Conservation (phyloP, 176 grass and related monocot species). For the Puya raimondii region DNA sequence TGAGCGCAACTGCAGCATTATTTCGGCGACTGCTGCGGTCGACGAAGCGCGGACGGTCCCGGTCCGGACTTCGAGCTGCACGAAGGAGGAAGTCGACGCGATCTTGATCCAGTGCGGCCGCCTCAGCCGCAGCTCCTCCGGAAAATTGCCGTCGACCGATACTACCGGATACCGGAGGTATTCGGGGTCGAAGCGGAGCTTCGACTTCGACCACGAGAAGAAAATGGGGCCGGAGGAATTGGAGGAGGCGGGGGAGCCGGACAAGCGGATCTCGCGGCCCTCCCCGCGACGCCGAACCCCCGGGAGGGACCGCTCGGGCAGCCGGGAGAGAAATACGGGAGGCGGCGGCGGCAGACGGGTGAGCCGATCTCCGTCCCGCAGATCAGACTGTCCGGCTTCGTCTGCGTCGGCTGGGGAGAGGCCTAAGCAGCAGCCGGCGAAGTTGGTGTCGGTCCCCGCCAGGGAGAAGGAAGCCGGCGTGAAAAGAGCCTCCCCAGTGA, state of each 20-base stretch:
- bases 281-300: slow-evolving; percentile 68
- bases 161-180: slow-evolving; percentile 33
- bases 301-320: slow-evolving; percentile 59
- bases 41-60: slow-evolving; percentile 32
- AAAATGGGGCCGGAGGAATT: slow-evolving; percentile 28
- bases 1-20: neutral
- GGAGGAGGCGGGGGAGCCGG: slow-evolving; percentile 34
- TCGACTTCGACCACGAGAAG: slow-evolving; percentile 72
- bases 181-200: slow-evolving; percentile 82
- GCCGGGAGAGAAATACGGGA: slow-evolving; percentile 33
- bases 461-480: slow-evolving; percentile 48
- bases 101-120: slow-evolving; percentile 92
- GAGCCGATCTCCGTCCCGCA: slow-evolving; percentile 58
- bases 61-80: slow-evolving; percentile 67
- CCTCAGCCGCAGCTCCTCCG: slow-evolving; percentile 84
- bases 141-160: slow-evolving; percentile 39
- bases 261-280: slow-evolving; percentile 40
- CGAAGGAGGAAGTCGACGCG: slow-evolving; percentile 85
- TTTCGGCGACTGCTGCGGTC: neutral
- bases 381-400: slow-evolving; percentile 21
- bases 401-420: slow-evolving; percentile 12
- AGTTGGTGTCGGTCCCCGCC: slow-evolving; percentile 72
- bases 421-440: slow-evolving; percentile 39
- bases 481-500: slow-evolving; percentile 16
- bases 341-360: slow-evolving; percentile 34